phyloP scores from a whole-genome alignment of 176 grass and related monocot species.

The Canna indica region DNA sequence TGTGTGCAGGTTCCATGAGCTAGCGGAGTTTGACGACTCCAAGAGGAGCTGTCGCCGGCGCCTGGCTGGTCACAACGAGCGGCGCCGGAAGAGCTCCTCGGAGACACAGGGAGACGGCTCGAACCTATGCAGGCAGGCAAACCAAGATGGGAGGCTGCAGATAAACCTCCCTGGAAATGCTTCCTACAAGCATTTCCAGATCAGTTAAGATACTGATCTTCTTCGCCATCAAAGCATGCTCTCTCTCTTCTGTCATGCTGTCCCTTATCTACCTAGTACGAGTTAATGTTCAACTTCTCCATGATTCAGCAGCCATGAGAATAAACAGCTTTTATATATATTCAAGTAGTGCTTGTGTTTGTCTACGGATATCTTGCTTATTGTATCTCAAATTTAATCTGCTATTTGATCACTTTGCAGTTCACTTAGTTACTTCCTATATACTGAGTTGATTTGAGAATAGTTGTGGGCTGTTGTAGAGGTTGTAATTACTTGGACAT shows the following conservation, averaged over 20 bases:
- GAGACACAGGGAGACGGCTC: slow-evolving; percentile 34
- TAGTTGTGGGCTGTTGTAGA: too few relatives aligned
- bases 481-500: too few relatives aligned
- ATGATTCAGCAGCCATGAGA: neutral
- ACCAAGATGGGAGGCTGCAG: slow-evolving; percentile 32
- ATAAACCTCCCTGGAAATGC: slow-evolving; percentile 37
- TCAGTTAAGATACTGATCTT: slow-evolving; percentile 36
- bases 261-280: neutral
- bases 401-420: too few relatives aligned
- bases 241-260: slow-evolving; percentile 99
- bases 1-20: slow-evolving; percentile 71
- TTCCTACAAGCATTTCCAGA: slow-evolving; percentile 55
- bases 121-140: slow-evolving; percentile 34
- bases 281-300: neutral
- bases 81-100: slow-evolving; percentile 67
- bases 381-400: too few relatives aligned
- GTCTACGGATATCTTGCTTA: too few relatives aligned
- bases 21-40: slow-evolving; percentile 68
- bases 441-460: too few relatives aligned
- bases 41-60: slow-evolving; percentile 78
- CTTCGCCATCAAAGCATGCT: slow-evolving; percentile 44
- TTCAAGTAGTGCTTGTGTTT: too few relatives aligned
- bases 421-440: too few relatives aligned
- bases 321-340: too few relatives aligned
- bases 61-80: slow-evolving; percentile 88